phyloP scores from a whole-genome alignment of 768 basidiomycete genomes.

The Lactarius sanguifluus region DNA sequence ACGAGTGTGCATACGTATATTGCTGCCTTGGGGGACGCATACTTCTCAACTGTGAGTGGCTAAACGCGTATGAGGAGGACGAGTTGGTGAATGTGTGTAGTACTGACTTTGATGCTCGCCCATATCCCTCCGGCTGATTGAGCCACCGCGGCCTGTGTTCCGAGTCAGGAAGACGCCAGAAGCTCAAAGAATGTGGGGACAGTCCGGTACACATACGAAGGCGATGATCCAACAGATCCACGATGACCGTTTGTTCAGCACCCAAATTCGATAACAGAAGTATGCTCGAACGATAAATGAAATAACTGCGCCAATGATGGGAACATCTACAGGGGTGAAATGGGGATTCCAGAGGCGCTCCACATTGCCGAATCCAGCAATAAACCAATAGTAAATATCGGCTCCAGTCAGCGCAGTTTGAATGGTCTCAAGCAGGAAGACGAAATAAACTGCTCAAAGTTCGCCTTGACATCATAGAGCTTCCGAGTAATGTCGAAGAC shows the following conservation, averaged over 20 bases:
- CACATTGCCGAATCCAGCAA: not conserved
- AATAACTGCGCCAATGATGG: not conserved
- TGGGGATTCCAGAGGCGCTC: not conserved
- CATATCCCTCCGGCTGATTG: not conserved
- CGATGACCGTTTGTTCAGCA: not conserved
- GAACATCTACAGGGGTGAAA: not conserved
- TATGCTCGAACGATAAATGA: not conserved
- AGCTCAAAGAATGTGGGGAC: not conserved
- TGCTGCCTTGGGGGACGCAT: not conserved
- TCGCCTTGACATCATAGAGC: not conserved
- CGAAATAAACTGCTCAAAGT: not conserved
- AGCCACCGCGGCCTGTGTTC: not conserved
- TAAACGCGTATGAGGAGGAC: not conserved
- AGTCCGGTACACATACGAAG: not conserved
- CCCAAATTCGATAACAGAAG: slow-evolving; percentile 4
- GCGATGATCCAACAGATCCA: not conserved
- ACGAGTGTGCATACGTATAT: not conserved
- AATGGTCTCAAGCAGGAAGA: not conserved
- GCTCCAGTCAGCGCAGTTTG: not conserved
- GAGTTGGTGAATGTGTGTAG: not conserved
- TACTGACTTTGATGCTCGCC: not conserved
- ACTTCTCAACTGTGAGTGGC: not conserved
- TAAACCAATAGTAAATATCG: slow-evolving; percentile 2
- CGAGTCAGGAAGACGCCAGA: not conserved
- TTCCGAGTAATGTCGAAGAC: not conserved